phyloP scores from a whole-genome alignment of 768 basidiomycete genomes.

The Scleroderma bovista region DNA sequence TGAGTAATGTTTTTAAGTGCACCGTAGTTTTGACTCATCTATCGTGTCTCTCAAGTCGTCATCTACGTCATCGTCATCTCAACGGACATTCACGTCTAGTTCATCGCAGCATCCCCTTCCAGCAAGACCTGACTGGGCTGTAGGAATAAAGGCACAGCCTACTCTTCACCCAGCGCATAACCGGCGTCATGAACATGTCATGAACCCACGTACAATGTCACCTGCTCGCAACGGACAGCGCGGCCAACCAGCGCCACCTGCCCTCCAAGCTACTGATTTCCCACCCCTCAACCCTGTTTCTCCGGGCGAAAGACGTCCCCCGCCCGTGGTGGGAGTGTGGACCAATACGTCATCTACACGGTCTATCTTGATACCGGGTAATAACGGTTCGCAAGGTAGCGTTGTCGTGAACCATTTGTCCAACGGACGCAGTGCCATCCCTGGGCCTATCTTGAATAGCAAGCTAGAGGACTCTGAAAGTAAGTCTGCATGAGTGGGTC shows the following conservation, averaged over 20 bases:
- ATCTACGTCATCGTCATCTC: conserved; percentile 75
- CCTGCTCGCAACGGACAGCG: conserved; percentile 34
- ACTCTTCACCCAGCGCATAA: conserved; percentile 48
- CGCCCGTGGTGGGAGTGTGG: conserved; percentile 65
- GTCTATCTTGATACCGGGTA: conserved; percentile 43
- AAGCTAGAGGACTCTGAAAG: conserved; percentile 44
- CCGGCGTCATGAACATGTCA: conserved; percentile 49
- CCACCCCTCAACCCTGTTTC: conserved; percentile 55
- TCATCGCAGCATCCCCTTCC: conserved; percentile 77
- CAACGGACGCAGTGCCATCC: conserved; percentile 14
- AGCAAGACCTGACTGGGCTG: conserved; percentile 84
- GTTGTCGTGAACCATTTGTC: conserved; percentile 34
- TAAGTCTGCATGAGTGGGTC: conserved; percentile 42
- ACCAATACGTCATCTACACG: conserved; percentile 49
- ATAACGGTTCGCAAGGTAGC: conserved; percentile 26
- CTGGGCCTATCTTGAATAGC: conserved; percentile 1
- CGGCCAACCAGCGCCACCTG: conserved; percentile 31
- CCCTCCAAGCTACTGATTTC: conserved; percentile 60
- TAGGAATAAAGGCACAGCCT: conserved; percentile 74
- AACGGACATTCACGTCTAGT: conserved; percentile 68
- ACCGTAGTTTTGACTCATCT: background rate
- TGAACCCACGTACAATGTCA: conserved; percentile 34
- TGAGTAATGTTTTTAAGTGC: conserved; percentile 37
- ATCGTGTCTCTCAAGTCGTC: conserved; percentile 48
- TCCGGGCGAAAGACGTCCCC: conserved; percentile 47